Evolutionary conservation across 106 monocot species (phyloP).

Genomic region (Alisma plantagoaquatica): DNA sequence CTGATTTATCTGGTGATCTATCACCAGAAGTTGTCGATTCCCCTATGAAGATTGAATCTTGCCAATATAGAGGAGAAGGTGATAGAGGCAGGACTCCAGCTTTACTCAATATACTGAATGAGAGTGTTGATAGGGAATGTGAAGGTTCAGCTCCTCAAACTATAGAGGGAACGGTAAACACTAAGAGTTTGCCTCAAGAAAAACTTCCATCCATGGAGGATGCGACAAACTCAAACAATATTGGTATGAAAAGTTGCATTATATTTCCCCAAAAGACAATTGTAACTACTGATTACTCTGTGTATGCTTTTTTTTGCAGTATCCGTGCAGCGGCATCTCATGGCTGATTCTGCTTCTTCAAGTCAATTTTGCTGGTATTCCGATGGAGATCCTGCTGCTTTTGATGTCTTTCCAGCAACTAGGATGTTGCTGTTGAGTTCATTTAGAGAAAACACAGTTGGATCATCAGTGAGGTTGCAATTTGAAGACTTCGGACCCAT

Average conservation of each 20-base stretch:
- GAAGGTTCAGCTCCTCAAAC: constrained; percentile 10
- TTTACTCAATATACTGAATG: too few relatives aligned
- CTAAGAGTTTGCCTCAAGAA: constrained; percentile 14
- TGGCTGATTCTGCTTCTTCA: neutral
- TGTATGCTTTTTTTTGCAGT: too few relatives aligned
- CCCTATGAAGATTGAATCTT: constrained; percentile 15
- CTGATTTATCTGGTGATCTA: constrained; percentile 22
- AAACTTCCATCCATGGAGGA: constrained; percentile 10
- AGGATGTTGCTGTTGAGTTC: constrained; percentile 77
- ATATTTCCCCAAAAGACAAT: too few relatives aligned
- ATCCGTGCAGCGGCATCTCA: too few relatives aligned
- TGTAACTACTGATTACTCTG: too few relatives aligned
- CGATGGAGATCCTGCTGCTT: constrained; percentile 59
- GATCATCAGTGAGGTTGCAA: constrained; percentile 39
- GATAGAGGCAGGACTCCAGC: too few relatives aligned
- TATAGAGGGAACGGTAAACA: constrained; percentile 11
- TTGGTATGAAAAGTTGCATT: too few relatives aligned
- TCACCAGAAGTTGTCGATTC: constrained; percentile 11
- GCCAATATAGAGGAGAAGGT: constrained; percentile 17
- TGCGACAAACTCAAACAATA: neutral
- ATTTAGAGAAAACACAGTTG: constrained; percentile 55
- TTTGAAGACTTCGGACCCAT: constrained; percentile 94
- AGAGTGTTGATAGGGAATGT: constrained; percentile 8
- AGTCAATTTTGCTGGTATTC: constrained; percentile 42
- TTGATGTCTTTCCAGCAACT: constrained; percentile 70